phyloP scores from a whole-genome alignment of 441 rosid genomes.

The Metrosideros polymorpha region DNA sequence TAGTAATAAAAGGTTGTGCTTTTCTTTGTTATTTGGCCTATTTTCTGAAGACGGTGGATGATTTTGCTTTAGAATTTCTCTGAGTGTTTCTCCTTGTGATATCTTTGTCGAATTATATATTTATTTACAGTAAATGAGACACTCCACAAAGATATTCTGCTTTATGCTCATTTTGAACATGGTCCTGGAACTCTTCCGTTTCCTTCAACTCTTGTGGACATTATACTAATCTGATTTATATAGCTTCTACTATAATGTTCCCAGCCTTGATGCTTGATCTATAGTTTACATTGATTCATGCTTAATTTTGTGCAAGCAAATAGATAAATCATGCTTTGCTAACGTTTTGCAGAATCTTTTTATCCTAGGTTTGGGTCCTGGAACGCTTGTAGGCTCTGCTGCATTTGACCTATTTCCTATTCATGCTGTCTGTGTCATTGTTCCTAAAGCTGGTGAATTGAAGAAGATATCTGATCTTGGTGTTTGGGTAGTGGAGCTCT shows the following conservation, averaged over 20 bases:
- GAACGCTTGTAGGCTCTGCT: constrained; percentile 97
- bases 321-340: background rate
- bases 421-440: constrained; percentile 90
- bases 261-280: background rate
- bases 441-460: constrained; percentile 88
- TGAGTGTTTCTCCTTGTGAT: background rate
- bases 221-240: background rate
- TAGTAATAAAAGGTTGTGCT: background rate
- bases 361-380: constrained; percentile 82
- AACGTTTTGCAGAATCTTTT: background rate
- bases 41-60: background rate
- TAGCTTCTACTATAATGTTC: background rate
- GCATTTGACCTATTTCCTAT: constrained; percentile 96
- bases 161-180: background rate
- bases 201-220: background rate
- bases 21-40: background rate
- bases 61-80: background rate
- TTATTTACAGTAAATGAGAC: background rate
- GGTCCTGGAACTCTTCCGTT: background rate
- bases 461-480: constrained; percentile 91
- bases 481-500: constrained; percentile 91
- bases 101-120: background rate
- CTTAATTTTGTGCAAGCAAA: background rate
- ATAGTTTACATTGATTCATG: background rate
- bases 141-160: background rate